Conservation (phyloP, 164 flowering plant genomes). For the Stephania yunnanensis region DNA sequence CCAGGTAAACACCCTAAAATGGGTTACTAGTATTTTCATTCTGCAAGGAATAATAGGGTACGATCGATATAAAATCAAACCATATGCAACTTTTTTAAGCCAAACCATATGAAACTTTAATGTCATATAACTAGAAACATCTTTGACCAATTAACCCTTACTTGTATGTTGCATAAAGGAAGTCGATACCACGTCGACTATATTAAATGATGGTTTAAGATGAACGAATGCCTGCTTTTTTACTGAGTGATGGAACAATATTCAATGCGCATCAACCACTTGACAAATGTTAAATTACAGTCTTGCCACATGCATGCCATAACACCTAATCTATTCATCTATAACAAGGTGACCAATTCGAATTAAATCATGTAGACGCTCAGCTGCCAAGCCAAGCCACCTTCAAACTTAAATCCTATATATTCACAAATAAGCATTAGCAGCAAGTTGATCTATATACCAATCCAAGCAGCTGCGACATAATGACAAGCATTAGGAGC, state of each 20-base stretch:
- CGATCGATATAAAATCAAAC: too few species aligned
- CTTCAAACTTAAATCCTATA: not conserved
- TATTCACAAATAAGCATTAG: not conserved
- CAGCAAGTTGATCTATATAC: not conserved
- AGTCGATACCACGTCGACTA: not conserved
- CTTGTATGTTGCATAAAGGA: not conserved
- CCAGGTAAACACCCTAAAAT: too few species aligned
- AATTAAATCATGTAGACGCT: not conserved
- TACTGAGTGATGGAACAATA: not conserved
- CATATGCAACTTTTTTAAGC: too few species aligned
- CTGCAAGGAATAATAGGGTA: too few species aligned
- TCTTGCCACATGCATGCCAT: not conserved
- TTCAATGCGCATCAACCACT: not conserved
- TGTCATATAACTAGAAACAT: not conserved
- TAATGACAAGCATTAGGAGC: not conserved
- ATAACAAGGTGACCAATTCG: not conserved
- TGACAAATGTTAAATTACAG: not conserved
- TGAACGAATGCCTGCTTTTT: not conserved
- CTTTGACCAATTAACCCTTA: not conserved
- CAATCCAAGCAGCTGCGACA: not conserved
- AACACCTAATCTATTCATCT: not conserved
- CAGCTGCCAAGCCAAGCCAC: not conserved
- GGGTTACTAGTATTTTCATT: too few species aligned
- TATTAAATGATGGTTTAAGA: not conserved
- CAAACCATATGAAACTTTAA: too few species aligned